Evolutionary conservation across 306 rosid species (phyloP), one percentile per base, ranked within the genome.

Genomic region (barrel medic (Medicago truncatula)): DNA sequence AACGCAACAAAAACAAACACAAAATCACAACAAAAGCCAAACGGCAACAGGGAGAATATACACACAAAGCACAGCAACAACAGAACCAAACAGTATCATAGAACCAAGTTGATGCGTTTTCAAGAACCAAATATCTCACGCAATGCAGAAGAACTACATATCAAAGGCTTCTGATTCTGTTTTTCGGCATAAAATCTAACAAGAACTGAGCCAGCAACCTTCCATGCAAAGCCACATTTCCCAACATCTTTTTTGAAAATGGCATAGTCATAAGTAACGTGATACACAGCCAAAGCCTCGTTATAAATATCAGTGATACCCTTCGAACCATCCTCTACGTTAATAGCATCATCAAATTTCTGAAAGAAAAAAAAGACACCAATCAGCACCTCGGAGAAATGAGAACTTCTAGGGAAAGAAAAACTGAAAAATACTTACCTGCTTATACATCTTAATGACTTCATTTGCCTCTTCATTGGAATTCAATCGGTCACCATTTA

Each of bases 241-340:
- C 6, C 0, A 11, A 67, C 84, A 1, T 2, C 0, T 0, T 60
- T 9, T 9, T 41, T 41, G 1, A 6, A 13, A 0, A 4, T 77
- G 2, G 97, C 97, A 62, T 77, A 11, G 52, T 90, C 78, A 34
- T 90, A 92, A 28, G 73, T 20, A 23, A 90, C 31, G 1, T 73
- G 74, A 85, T 92, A 90, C 66, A 90, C 53, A 2, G 88, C 94
- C 67, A 86, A 75, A 16, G 94, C 92, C 78, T 90, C 96, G 0
- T 59, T 40, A 17, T 69, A 78, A 31, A 92, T 80, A 12, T 90
- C 91, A 41, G 77, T 76, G 2, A 71, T 50, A 8, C 34, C 61
- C 87, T 76, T 84, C 8, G 63, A 49, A 72, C 88, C 72, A 5
- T 81, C 83, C 62, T 90, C 88, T 56, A 83, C 64, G 15, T 76